A percentile compares a stretch with the other conserved stretches of the same genome.
phyloP scores from a whole-genome alignment of 306 rosid species.

The Alnus rubra region DNA sequence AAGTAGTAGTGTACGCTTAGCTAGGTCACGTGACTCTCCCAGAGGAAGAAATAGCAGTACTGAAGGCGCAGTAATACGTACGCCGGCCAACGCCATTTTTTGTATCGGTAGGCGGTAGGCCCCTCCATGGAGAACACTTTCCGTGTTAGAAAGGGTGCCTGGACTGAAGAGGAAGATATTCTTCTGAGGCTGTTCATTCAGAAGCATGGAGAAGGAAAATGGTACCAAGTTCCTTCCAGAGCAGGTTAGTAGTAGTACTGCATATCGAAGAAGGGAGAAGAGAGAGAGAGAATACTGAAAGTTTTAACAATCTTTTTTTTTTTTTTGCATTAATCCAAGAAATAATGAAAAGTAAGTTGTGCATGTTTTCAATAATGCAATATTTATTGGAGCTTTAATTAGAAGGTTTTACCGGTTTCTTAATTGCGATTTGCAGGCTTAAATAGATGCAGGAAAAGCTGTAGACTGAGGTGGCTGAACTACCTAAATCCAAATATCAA shows the following conservation, averaged over 20 bases:
- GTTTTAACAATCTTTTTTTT: too few relatives aligned
- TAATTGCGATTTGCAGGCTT: conserved; percentile 26
- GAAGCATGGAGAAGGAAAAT: conserved; percentile 17
- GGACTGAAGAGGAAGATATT: conserved; percentile 18
- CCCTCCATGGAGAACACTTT: background rate
- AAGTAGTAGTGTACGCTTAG: too few relatives aligned
- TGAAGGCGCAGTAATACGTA: too few relatives aligned
- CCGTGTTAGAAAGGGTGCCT: conserved; percentile 9
- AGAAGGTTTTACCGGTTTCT: background rate
- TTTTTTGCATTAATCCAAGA: background rate
- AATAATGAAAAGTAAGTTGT: background rate
- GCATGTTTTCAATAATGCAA: background rate
- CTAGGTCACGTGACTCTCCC: too few relatives aligned
- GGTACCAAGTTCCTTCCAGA: conserved; percentile 17
- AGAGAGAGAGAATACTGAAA: too few relatives aligned
- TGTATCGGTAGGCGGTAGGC: too few relatives aligned
- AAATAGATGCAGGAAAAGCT: conserved; percentile 57
- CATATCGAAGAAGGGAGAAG: too few relatives aligned
- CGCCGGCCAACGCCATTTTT: too few relatives aligned
- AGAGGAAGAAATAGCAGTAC: too few relatives aligned
- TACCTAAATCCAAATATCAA: conserved; percentile 52
- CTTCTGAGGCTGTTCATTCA: conserved; percentile 8
- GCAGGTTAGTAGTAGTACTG: conserved; percentile 1
- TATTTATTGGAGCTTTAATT: background rate
- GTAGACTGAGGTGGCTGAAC: conserved; percentile 58